Percentiles rank a stretch among this genome's conserved stretches.
Evolutionary conservation across 116 monocot species (phyloP).

Genomic region (Dioscorea cayenensis): DNA sequence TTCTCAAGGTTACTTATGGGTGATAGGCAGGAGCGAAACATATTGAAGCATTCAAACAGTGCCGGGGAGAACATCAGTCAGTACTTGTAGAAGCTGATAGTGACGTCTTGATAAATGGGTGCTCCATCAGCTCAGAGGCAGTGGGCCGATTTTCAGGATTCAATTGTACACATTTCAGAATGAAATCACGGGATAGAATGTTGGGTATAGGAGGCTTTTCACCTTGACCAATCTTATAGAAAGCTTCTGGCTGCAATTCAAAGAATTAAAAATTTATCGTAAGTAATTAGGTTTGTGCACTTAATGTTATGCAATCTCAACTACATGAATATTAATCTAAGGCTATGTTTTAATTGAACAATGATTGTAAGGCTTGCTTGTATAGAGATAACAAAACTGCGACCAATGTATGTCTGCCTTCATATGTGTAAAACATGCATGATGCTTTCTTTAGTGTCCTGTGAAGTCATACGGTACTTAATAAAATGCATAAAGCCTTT

Average conservation of each 20-base stretch:
- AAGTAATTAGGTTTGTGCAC: background rate
- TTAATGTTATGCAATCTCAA: too few relatives aligned
- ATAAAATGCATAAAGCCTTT: too few relatives aligned
- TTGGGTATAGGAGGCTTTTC: constrained; percentile 55
- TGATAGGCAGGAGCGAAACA: too few relatives aligned
- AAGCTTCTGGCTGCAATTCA: constrained; percentile 40
- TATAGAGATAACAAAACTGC: too few relatives aligned
- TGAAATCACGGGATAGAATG: constrained; percentile 67
- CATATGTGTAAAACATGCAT: background rate
- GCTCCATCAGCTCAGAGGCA: constrained; percentile 61
- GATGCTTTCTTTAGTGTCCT: background rate
- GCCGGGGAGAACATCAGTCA: background rate
- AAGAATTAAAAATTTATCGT: background rate
- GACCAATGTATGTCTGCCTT: too few relatives aligned
- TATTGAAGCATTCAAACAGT: too few relatives aligned
- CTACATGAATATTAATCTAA: too few relatives aligned
- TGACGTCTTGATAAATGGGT: constrained; percentile 64
- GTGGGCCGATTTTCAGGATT: constrained; percentile 62
- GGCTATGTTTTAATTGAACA: too few relatives aligned
- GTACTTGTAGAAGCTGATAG: constrained; percentile 7
- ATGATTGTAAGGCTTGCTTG: too few relatives aligned
- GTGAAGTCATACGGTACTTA: too few relatives aligned
- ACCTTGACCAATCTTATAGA: constrained; percentile 68
- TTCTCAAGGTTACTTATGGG: too few relatives aligned
- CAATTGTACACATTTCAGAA: constrained; percentile 53